phyloP scores from a whole-genome alignment of 768 basidiomycete species.

The Trametes maxima region DNA sequence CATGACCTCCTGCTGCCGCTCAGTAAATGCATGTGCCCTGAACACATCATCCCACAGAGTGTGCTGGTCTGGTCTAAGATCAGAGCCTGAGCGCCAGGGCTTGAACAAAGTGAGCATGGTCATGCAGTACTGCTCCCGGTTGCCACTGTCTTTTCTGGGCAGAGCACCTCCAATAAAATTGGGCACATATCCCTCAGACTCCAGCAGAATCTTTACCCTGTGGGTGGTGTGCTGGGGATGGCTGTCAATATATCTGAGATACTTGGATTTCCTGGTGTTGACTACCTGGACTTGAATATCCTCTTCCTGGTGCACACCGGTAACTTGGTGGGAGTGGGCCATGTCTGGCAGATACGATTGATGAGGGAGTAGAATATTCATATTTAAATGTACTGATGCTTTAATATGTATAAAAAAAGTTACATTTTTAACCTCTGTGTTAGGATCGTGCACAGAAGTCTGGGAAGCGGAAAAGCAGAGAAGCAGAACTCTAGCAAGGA shows the following conservation, averaged over 20 bases:
- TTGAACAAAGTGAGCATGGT: constrained; percentile 40
- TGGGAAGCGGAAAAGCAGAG: too few relatives aligned
- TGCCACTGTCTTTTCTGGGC: constrained; percentile 35
- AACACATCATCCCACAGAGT: constrained; percentile 11
- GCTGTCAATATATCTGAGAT: background rate
- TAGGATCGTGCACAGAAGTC: too few relatives aligned
- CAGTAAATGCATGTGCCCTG: background rate
- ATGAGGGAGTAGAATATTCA: too few relatives aligned
- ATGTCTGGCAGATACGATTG: too few relatives aligned
- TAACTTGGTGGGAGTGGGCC: background rate
- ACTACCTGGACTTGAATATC: too few relatives aligned
- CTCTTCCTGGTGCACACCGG: too few relatives aligned
- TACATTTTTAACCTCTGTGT: too few relatives aligned
- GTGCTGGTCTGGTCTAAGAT: constrained; percentile 28
- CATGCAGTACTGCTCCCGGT: constrained; percentile 37
- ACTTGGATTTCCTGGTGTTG: too few relatives aligned
- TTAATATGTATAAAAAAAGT: background rate
- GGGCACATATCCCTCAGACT: constrained; percentile 22
- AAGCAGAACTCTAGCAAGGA: too few relatives aligned
- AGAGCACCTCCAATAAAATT: constrained; percentile 36
- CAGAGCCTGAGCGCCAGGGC: constrained; percentile 35
- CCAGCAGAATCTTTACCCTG: background rate
- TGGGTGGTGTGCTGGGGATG: background rate
- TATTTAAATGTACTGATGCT: background rate
- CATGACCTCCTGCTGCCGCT: constrained; percentile 1